phyloP scores from a whole-genome alignment of 2,329 filamentous ascomycete species.

The Paracorniculantispora psalliotae region DNA sequence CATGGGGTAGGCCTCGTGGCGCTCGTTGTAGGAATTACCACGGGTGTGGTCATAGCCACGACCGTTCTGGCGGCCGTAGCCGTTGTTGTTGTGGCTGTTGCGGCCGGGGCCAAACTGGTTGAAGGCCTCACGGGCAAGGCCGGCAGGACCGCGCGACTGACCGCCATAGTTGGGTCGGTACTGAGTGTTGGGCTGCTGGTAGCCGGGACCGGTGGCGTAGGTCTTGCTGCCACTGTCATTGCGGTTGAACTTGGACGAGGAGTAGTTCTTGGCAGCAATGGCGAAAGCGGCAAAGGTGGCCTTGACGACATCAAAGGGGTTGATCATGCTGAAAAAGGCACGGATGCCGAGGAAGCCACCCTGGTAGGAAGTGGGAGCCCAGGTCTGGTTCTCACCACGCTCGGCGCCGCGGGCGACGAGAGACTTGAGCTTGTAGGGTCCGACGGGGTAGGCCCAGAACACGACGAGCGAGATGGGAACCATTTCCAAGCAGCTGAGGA shows the following conservation, averaged over 20 bases:
- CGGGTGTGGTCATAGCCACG: conserved; percentile 5
- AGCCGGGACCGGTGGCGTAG: conserved; percentile 7
- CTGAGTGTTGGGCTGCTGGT: conserved; percentile 9
- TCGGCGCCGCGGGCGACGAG: conserved; percentile 9
- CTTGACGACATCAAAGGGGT: conserved; percentile 16
- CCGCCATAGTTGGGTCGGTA: not conserved
- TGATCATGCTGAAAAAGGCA: conserved; percentile 15
- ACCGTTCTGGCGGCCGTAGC: not conserved
- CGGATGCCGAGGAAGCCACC: conserved; percentile 19
- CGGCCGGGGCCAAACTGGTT: conserved; percentile 6
- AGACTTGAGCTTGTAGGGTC: conserved; percentile 20
- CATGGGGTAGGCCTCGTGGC: conserved; percentile 11
- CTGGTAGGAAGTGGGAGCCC: conserved; percentile 19
- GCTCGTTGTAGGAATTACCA: conserved; percentile 10
- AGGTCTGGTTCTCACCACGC: conserved; percentile 11
- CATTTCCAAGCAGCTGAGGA: conserved; percentile 24
- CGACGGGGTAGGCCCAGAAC: conserved; percentile 20
- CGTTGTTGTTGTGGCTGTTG: not conserved
- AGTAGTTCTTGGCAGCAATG: conserved; percentile 2
- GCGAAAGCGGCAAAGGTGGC: conserved; percentile 6
- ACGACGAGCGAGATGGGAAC: conserved; percentile 22
- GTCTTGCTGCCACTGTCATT: not conserved
- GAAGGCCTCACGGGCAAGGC: conserved; percentile 5
- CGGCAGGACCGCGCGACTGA: not conserved
- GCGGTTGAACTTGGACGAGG: conserved; percentile 5